Evolutionary conservation across 2,329 filamentous ascomycete species (phyloP), one percentile per base, ranked within the genome.

Genomic region (Colletotrichum caudatum): DNA sequence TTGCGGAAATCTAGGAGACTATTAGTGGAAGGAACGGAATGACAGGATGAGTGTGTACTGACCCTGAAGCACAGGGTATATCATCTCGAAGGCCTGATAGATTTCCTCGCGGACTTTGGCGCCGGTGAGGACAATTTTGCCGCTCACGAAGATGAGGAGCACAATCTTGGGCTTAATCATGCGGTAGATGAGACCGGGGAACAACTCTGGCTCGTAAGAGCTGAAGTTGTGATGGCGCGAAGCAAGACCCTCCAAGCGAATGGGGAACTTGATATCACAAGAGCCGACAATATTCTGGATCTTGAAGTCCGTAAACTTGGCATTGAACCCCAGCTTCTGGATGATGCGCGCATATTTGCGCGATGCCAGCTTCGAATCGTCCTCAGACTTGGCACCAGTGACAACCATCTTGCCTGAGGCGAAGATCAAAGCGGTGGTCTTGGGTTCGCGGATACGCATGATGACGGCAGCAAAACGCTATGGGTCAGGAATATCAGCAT

Each of bases 141-240:
- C 96, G 79, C 93, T 96, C 78, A 98, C 95, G 86, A 98, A 98
- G 83, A 99, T 98, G 80, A 98, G 87, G 35, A 98, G 91, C 65
- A 98, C 95, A 76, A 98, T 97, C 91, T 98, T 98, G 26, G 96
- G 96, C 88, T 98, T 98, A 88, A 98, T 98, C 96, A 99, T 99
- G 82, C 96, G 94, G 85, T 99, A 99, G 85, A 99, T 99, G 64
- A 99, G 91, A 90, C 96, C 96, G 79, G 96, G 96, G 89, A 98
- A 99, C 82, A 99, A 84, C 81, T 99, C 96, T 76, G 96, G 96
- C 84, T 99, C 96, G 83, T 99, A 99, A 69, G 95, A 98, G 84
- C 94, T 97, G 90, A 98, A 99, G 86, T 97, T 97, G 88, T 98
- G 95, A 89, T 99, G 96, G 84, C 95, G 94, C 76, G 93, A 96